Base-by-base conservation (phyloP, 1,139 yeast genomes). In the Pichiaceae sp. region DNA sequence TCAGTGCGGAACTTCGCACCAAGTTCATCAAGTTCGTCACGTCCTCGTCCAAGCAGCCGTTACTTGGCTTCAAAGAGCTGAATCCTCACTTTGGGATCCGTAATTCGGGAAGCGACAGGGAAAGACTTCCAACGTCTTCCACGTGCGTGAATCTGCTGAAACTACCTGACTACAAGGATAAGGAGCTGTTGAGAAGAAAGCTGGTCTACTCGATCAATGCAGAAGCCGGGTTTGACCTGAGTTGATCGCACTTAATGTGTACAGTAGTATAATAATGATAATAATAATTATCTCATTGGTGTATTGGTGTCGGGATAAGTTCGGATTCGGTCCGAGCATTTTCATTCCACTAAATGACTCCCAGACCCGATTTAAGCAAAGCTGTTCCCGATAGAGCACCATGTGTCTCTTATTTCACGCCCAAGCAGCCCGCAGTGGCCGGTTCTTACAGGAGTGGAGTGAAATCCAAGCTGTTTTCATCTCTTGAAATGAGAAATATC, bases 91-190 rank as follows among this genome's bases (percentile, higher is more conserved):
- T 91, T 61, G 95, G 95, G 2, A 82, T 91, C 33, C 60, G 86
- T 34, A 77, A 78, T 48, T 72, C 81, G 1, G 95, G 95, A 0
- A 12, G 38, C 4, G 64, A 67, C 23, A 49, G 54, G 2, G 68
- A 68, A 6, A 63, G 95, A 31, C 64, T 91, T 32, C 98, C 98
- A 0, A 86, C 96, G 0, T 84, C 97, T 0, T 77, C 95, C 0
- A 91, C 99, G 0, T 91, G 98, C 64, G 86, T 87, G 20, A 93
- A 91, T 54, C 59, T 91, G 41, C 64, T 91, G 42, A 87, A 83
- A 52, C 59, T 93, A 31, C 98, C 98, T 0, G 82, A 85, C 53
- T 91, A 91, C 56, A 61, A 63, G 44, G 65, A 81, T 50, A 83
- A 78, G 53, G 59, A 65, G 33, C 36, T 70, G 3, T 60, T 91